Base-by-base conservation (phyloP, 495 filamentous ascomycete species). In the Parachaetomium inaequale region DNA sequence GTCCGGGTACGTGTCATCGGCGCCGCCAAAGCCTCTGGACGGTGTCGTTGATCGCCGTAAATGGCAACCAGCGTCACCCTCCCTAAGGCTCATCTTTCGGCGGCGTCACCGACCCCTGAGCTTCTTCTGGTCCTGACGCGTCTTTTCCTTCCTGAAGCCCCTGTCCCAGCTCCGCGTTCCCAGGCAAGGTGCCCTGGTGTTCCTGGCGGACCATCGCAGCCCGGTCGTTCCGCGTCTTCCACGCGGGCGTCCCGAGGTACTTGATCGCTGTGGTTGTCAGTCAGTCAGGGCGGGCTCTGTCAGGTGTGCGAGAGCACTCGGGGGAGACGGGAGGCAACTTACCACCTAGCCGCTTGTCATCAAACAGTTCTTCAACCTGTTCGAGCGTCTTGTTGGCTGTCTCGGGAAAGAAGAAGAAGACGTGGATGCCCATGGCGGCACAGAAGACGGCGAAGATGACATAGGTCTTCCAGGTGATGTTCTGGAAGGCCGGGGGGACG, bases 351-450 rank as follows among this genome's bases (percentile, higher is more conserved):
- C 63, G 59, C 26, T 54, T 54, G 55, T 80, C 68, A 50, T 86
- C 86, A 70, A 93, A 93, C 66, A 91, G 86, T 40, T 73, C 76
- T 50, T 88, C 87, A 19, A 90, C 79, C 66, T 93, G 89, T 63
- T 92, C 90, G 3, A 93, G 81, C 14, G 88, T 87, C 79, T 91
- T 91, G 55, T 88, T 88, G n/a, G 83, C 81, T 0, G 89, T 93
- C 73, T 94, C 90, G 1, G 89, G 90, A 79, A 93, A 91, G 65
- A 89, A 75, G 75, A 93, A 90, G 77, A 84, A 90, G n/a, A 85
- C 82, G 68, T 93, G 90, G 21, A 90, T 68, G 52, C 83, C 82
- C 85, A 90, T 90, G 59, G 78, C 75, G 54, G 84, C 84, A 71
- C 85, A 89, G 72, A 93, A 93, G 10, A 87, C 84, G 38, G 87